Evolutionary conservation across 1,284 basidiomycete genomes (phyloP).

Genomic region (Phaffia rhodozyma): DNA sequence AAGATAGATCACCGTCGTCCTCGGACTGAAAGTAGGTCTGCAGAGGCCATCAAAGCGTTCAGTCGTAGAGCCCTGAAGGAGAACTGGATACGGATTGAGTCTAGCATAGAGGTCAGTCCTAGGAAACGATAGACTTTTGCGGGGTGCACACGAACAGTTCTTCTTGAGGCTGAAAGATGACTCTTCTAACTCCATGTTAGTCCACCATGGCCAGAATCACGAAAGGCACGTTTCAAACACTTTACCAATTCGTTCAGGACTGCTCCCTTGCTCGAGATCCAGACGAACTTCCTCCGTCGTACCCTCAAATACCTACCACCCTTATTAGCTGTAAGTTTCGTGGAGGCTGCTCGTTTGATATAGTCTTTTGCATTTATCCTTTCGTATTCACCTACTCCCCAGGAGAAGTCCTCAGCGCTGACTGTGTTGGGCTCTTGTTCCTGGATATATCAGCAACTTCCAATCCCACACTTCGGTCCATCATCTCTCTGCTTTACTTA

Average conservation of each 20-base stretch:
- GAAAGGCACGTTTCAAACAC: not conserved
- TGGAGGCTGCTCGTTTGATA: not conserved
- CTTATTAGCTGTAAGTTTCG: conserved; percentile 3
- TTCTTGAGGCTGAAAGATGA: not conserved
- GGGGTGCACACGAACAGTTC: not conserved
- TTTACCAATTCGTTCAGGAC: not conserved
- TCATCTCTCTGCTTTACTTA: not conserved
- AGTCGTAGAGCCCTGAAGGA: not conserved
- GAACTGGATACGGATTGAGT: not conserved
- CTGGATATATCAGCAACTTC: not conserved
- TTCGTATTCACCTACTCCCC: no score
- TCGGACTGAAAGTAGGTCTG: not conserved
- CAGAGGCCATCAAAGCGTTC: no score
- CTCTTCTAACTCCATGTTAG: not conserved
- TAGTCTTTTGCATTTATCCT: not conserved
- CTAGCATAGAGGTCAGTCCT: not conserved
- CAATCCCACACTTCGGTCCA: not conserved
- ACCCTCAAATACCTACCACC: conserved; percentile 1
- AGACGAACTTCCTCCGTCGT: not conserved
- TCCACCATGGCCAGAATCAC: not conserved
- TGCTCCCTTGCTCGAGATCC: not conserved
- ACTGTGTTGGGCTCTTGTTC: not conserved
- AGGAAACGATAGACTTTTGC: not conserved
- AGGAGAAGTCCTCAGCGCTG: not conserved
- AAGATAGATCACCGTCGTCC: not conserved